These are phyloP conservation scores for Fusarium mangiferae DNA, from an alignment of 2,329 filamentous ascomycete species.

Conservation along the genomic window DNA sequence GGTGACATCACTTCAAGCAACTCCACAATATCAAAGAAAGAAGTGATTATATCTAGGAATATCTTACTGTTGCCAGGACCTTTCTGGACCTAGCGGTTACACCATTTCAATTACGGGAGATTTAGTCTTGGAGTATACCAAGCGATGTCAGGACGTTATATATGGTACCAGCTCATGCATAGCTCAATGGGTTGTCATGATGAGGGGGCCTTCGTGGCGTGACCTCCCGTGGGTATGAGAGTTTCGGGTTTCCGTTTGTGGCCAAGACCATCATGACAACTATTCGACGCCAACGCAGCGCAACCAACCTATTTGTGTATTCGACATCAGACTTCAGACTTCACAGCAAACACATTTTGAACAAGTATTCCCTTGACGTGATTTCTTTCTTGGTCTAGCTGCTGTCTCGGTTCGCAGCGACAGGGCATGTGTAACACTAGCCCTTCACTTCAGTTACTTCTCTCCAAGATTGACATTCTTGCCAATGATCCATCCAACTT, in stretches of 20 bases:
- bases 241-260: conserved; percentile 30
- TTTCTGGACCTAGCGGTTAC: not conserved
- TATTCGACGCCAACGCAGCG: not conserved
- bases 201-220: conserved; percentile 13
- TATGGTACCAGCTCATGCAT: not conserved
- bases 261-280: conserved; percentile 25
- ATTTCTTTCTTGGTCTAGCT: conserved; percentile 44
- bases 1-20: not conserved
- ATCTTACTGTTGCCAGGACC: not conserved
- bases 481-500: conserved; percentile 32
- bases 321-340: not conserved
- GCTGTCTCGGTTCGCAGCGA: conserved; percentile 38
- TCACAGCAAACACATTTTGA: conserved; percentile 3
- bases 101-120: not conserved
- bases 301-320: not conserved
- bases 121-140: not conserved
- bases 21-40: not conserved
- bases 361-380: conserved; percentile 25
- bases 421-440: conserved; percentile 30
- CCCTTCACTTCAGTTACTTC: conserved; percentile 6
- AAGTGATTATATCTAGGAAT: not conserved
- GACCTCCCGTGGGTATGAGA: conserved; percentile 5
- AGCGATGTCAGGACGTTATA: not conserved
- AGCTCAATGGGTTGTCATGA: conserved; percentile 13
- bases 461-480: conserved; percentile 14